phyloP scores from a whole-genome alignment of 2,329 filamentous ascomycete species.

The Aureobasidium melanogenum region DNA sequence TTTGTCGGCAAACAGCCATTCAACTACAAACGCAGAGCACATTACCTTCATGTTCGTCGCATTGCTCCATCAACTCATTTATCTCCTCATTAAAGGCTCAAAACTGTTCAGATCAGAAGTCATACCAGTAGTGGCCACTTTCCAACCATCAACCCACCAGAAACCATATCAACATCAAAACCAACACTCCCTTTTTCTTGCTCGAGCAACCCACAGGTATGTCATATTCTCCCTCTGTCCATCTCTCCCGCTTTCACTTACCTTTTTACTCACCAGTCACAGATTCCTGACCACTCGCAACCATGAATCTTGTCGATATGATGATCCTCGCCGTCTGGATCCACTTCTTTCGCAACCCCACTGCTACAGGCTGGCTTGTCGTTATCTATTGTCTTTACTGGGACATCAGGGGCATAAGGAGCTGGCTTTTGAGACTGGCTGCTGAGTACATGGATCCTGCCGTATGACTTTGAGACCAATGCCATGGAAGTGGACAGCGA shows the following conservation, averaged over 20 bases:
- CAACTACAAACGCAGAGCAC: neutral
- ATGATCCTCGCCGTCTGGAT: neutral
- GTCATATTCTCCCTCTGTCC: neutral
- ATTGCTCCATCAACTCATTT: neutral
- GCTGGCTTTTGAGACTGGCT: neutral
- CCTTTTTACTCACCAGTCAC: neutral
- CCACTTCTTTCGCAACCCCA: neutral
- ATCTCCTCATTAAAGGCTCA: neutral
- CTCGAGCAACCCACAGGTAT: neutral
- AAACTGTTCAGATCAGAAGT: neutral
- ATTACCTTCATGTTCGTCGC: neutral
- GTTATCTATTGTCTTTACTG: neutral
- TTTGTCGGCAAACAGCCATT: neutral
- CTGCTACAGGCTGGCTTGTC: neutral
- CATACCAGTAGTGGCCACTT: too few species aligned
- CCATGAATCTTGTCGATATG: neutral
- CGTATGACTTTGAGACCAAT: neutral
- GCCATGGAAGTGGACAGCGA: neutral
- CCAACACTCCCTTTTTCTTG: neutral
- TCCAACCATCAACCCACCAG: neutral
- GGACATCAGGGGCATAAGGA: neutral
- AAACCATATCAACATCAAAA: too few species aligned
- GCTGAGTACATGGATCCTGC: neutral
- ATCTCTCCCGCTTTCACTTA: neutral
- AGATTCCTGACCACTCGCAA: neutral